Conservation (phyloP, 495 filamentous ascomycete genomes). For the Neurospora sp. region DNA sequence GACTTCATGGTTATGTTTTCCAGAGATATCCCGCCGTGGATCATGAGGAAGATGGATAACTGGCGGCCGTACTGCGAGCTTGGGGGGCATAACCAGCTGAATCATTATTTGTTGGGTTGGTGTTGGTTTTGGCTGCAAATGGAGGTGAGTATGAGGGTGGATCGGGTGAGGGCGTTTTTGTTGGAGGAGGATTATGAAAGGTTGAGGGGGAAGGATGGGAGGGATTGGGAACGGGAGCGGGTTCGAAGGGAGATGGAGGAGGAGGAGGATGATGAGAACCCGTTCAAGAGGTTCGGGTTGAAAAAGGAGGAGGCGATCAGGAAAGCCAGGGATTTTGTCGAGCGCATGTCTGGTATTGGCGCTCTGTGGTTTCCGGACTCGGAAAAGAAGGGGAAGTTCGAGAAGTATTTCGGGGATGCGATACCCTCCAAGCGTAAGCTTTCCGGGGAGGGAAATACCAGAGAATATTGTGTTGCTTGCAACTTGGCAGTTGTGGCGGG, state of each 20-base stretch:
- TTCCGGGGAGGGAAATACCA: neutral
- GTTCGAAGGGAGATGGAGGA: neutral
- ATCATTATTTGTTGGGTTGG: neutral
- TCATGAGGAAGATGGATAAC: neutral
- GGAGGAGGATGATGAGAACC: neutral
- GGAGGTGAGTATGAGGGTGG: conserved; percentile 1
- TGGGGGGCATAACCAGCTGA: neutral
- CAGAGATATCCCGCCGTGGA: neutral
- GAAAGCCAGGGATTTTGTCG: conserved; percentile 17
- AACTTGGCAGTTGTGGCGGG: conserved; percentile 34
- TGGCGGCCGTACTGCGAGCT: neutral
- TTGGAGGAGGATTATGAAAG: neutral
- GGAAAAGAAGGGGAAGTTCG: conserved; percentile 15
- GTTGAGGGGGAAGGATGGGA: neutral
- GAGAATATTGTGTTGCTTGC: conserved; percentile 32
- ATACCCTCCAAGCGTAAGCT: conserved; percentile 13
- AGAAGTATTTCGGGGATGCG: conserved; percentile 13
- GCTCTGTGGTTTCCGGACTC: conserved; percentile 18
- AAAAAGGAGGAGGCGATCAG: neutral
- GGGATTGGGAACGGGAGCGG: neutral
- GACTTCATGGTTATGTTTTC: neutral
- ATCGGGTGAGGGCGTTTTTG: neutral
- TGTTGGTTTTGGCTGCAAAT: neutral
- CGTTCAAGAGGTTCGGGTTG: conserved; percentile 11
- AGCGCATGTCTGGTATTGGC: conserved; percentile 22